phyloP scores from a whole-genome alignment of 192 early-diverging fungal species.

The Lobosporangium transversale region DNA sequence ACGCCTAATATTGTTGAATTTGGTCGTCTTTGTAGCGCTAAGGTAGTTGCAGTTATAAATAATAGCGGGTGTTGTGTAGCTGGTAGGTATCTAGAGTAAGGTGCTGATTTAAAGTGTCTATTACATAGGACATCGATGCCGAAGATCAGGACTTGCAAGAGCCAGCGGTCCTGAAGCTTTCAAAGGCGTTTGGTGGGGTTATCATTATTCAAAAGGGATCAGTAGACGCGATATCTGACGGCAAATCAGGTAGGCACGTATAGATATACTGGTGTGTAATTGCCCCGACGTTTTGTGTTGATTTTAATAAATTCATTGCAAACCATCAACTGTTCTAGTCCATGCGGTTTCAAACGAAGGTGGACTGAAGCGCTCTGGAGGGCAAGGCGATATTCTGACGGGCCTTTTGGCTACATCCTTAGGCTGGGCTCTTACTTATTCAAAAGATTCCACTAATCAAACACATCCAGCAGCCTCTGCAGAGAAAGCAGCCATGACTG shows the following conservation, averaged over 20 bases:
- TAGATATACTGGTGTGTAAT: too few species aligned
- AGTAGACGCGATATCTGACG: constrained; percentile 81
- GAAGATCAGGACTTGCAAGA: constrained; percentile 29
- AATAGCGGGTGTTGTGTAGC: too few species aligned
- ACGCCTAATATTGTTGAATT: constrained; percentile 95
- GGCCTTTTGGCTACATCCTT: constrained; percentile 87
- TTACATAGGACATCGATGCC: constrained; percentile 27
- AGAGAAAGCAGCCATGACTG: constrained; percentile 60
- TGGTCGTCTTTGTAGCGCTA: constrained; percentile 72
- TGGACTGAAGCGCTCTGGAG: constrained; percentile 88
- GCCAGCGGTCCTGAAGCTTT: constrained; percentile 18
- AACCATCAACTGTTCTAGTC: too few species aligned
- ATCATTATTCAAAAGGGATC: constrained; percentile 85
- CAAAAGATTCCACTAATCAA: constrained; percentile 68
- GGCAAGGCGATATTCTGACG: constrained; percentile 94
- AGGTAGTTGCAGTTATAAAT: too few species aligned
- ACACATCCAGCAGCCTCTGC: constrained; percentile 25
- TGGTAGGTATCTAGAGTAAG: too few species aligned
- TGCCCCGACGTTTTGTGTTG: too few species aligned
- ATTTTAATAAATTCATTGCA: too few species aligned
- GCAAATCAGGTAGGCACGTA: constrained; percentile 61
- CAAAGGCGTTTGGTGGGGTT: constrained; percentile 75
- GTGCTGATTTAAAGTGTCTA: too few species aligned
- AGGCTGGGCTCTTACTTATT: constrained; percentile 82
- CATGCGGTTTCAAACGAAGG: constrained; percentile 71